Evolutionary conservation across 179 eudicot species (phyloP).

Genomic region (Spergularia azorica): DNA sequence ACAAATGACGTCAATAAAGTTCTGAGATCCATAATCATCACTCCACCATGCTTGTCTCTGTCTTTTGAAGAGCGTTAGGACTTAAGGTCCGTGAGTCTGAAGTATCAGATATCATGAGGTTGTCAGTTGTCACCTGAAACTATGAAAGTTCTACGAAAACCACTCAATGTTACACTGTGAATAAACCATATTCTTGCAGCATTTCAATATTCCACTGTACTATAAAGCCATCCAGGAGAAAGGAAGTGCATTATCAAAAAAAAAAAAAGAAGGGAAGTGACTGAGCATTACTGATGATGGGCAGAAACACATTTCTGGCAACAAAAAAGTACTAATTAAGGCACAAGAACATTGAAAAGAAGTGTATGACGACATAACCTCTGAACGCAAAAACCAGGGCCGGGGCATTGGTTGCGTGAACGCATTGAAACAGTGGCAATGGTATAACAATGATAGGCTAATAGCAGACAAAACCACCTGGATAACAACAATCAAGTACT

Average conservation of each 20-base stretch:
- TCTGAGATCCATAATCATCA: neutral
- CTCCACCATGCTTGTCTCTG: neutral
- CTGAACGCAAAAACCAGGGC: too few relatives aligned
- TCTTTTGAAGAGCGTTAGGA: neutral
- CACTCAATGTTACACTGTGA: neutral
- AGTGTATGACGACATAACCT: neutral
- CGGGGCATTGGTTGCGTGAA: too few relatives aligned
- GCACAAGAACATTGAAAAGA: slow-evolving; percentile 5
- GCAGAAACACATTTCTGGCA: neutral
- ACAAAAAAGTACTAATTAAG: neutral
- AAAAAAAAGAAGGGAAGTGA: too few relatives aligned
- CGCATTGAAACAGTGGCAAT: too few relatives aligned
- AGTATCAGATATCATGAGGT: slow-evolving; percentile 3
- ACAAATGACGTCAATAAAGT: neutral
- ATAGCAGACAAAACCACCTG: neutral
- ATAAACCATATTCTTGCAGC: neutral
- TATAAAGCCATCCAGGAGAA: neutral
- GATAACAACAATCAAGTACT: neutral
- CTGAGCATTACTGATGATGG: neutral
- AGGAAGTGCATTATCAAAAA: too few relatives aligned
- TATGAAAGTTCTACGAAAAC: neutral
- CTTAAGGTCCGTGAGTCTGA: neutral
- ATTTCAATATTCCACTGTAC: neutral
- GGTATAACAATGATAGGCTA: neutral
- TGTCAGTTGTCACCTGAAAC: neutral